These are phyloP conservation scores for Arthrobotrys megalospora DNA, from an alignment of 2,329 filamentous ascomycete species.

Conservation along the genomic window DNA sequence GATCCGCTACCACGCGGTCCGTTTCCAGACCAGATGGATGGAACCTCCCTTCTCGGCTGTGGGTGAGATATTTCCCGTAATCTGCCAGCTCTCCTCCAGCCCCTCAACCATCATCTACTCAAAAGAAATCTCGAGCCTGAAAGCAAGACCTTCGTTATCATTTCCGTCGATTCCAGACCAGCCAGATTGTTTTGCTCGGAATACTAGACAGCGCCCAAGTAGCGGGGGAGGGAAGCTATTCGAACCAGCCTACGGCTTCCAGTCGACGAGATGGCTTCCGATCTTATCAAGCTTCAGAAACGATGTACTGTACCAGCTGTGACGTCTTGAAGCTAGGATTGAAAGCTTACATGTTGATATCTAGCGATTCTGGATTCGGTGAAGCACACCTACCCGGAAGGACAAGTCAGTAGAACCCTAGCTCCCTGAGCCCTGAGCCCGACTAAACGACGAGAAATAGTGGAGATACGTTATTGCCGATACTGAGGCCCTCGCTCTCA, in stretches of 20 bases:
- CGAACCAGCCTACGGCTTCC: constrained; percentile 11
- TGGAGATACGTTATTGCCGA: constrained; percentile 98
- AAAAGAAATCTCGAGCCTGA: constrained; percentile 14
- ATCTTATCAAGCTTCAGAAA: constrained; percentile 58
- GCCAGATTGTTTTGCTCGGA: background rate
- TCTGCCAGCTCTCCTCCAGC: constrained; percentile 50
- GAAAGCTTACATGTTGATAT: constrained; percentile 4
- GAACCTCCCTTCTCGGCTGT: constrained; percentile 60
- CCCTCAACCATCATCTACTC: constrained; percentile 37
- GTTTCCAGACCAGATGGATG: constrained; percentile 46
- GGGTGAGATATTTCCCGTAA: constrained; percentile 58
- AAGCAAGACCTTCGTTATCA: constrained; percentile 20
- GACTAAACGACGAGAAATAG: constrained; percentile 69
- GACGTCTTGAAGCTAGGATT: background rate
- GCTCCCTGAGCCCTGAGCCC: background rate
- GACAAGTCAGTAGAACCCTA: constrained; percentile 44
- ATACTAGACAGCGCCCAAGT: constrained; percentile 3
- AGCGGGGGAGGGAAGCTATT: constrained; percentile 32
- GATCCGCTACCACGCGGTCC: constrained; percentile 30
- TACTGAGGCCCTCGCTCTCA: constrained; percentile 83
- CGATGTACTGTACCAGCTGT: constrained; percentile 13
- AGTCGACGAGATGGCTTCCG: constrained; percentile 50
- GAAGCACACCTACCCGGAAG: constrained; percentile 39
- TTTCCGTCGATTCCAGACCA: constrained; percentile 13
- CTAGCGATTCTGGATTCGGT: constrained; percentile 48